phyloP scores from a whole-genome alignment of 176 grass and related monocot genomes.

The Cocos nucifera region DNA sequence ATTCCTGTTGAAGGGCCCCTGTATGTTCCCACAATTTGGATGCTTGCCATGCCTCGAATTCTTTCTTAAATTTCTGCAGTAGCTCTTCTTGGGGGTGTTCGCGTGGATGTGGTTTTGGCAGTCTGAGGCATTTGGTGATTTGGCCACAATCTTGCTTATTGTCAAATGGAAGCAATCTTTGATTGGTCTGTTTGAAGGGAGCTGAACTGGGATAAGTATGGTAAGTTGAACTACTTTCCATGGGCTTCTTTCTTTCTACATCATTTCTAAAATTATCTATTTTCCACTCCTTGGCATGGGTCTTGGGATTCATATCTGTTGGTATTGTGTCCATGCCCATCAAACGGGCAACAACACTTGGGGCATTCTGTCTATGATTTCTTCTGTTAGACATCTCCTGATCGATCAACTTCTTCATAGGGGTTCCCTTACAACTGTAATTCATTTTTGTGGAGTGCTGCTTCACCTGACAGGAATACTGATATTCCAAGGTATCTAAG shows the following conservation, averaged over 20 bases:
- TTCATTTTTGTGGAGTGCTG: conserved; percentile 4
- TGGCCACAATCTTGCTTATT: conserved; percentile 17
- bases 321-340: conserved; percentile 69
- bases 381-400: conserved; percentile 16
- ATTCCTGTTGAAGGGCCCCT: neutral
- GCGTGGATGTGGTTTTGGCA: conserved; percentile 7
- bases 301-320: conserved; percentile 2
- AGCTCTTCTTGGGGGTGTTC: conserved; percentile 66
- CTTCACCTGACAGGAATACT: conserved; percentile 27
- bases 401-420: conserved; percentile 17
- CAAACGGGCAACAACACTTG: conserved; percentile 55
- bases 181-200: conserved; percentile 31
- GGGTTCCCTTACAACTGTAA: conserved; percentile 1
- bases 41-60: conserved; percentile 63
- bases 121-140: conserved; percentile 15
- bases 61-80: conserved; percentile 60
- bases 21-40: conserved; percentile 20
- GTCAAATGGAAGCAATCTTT: conserved; percentile 24
- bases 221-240: conserved; percentile 7
- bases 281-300: conserved; percentile 29
- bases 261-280: conserved; percentile 11
- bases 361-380: conserved; percentile 15
- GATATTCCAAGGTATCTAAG: no score
- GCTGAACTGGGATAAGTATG: conserved; percentile 11
- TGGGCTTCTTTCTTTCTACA: neutral